A percentile compares a stretch with the other conserved stretches of the same genome.
phyloP scores from a whole-genome alignment of 225 moss, liverwort and hornwort species.

The Straminergon stramineum region DNA sequence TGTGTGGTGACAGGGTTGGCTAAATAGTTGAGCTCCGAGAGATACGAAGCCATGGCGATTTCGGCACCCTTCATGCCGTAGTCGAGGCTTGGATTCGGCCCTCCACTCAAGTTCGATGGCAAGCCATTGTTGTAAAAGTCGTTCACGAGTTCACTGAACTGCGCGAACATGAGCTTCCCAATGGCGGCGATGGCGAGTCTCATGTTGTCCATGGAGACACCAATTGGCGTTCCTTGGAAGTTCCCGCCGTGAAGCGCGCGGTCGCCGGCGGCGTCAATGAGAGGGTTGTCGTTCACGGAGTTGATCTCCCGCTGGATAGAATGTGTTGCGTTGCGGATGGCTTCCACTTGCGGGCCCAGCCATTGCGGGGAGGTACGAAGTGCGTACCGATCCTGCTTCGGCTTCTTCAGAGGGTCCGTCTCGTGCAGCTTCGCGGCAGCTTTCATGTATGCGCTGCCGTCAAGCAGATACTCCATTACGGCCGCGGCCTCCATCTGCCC shows the following conservation, averaged over 20 bases:
- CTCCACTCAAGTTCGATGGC: conserved; percentile 40
- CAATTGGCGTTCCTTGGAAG: conserved; percentile 51
- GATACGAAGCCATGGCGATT: conserved; percentile 61
- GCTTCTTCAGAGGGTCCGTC: conserved; percentile 61
- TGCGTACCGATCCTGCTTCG: conserved; percentile 73
- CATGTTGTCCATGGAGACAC: conserved; percentile 14
- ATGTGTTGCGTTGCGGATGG: conserved; percentile 41
- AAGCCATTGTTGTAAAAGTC: conserved; percentile 66
- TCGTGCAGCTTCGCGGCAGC: conserved; percentile 51
- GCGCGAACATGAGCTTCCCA: conserved; percentile 60
- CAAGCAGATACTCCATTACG: conserved; percentile 56
- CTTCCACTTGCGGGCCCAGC: conserved; percentile 58
- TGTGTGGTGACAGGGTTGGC: conserved; percentile 63
- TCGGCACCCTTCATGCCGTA: conserved; percentile 75
- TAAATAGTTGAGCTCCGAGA: conserved; percentile 51
- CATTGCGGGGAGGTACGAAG: conserved; percentile 66
- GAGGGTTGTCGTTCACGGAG: conserved; percentile 23
- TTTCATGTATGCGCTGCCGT: conserved; percentile 63
- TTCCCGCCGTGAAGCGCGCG: conserved; percentile 43
- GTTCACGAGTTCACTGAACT: conserved; percentile 65
- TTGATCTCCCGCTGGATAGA: conserved; percentile 39
- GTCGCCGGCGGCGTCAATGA: conserved; percentile 16
- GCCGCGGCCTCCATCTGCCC: conserved; percentile 78
- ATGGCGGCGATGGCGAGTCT: conserved; percentile 57
- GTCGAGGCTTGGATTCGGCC: conserved; percentile 60